Conservation (phyloP, 345 rosid species). For the Eucalyptus caleyi region DNA sequence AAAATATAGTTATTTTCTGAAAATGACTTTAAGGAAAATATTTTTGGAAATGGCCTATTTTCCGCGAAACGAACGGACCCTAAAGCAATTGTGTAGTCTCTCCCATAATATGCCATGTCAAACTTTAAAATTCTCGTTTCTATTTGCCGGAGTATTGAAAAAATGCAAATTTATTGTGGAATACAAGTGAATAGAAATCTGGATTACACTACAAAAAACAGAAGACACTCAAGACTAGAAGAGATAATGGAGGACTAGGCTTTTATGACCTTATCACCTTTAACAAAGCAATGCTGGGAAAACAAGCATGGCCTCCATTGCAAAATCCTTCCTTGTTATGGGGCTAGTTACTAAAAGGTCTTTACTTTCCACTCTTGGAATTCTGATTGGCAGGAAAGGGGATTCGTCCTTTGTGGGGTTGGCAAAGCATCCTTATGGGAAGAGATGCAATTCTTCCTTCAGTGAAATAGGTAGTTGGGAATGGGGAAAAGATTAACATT, state of each 20-base stretch:
- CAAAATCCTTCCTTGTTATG: background rate
- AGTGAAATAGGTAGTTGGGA: background rate
- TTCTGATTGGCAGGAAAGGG: background rate
- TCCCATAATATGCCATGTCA: background rate
- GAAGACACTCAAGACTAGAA: background rate
- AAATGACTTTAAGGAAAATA: too few relatives aligned
- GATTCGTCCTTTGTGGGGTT: background rate
- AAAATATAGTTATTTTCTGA: too few relatives aligned
- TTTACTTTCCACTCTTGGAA: background rate
- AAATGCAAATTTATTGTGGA: background rate
- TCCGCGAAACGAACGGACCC: too few relatives aligned
- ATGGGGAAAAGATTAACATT: background rate
- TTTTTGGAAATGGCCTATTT: too few relatives aligned
- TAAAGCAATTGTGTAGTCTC: background rate
- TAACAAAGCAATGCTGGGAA: background rate
- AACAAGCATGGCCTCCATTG: background rate
- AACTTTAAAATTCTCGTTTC: background rate
- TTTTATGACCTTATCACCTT: background rate
- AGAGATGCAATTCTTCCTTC: background rate
- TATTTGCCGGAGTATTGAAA: background rate
- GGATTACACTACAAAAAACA: background rate
- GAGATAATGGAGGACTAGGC: background rate
- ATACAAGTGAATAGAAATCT: background rate
- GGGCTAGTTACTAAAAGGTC: rapidly evolving
- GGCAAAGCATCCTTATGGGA: background rate